Base-by-base conservation (phyloP, 1,139 yeast genomes). In the Kodamaea derodonti region DNA sequence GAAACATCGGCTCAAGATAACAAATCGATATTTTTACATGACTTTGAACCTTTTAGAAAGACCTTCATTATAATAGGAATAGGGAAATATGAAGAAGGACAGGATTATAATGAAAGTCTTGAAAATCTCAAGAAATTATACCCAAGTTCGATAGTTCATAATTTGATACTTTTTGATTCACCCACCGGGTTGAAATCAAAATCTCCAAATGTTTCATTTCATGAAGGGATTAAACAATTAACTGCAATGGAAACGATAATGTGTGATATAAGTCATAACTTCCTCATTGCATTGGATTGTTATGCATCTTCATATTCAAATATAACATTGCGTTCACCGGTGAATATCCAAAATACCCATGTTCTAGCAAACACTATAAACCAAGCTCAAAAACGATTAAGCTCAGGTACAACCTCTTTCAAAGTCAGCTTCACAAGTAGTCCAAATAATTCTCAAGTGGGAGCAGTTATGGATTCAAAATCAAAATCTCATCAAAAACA, bases 41-140 rank as follows among this genome's bases (percentile, higher is more conserved):
- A 90, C 56, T 79, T 90, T 45, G 97, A 92, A 56, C 95, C 96
- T 1, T 86, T 73, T 56, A 62, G 97, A 34, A 87, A 87, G 54
- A 74, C 80, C 0, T 80, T 83, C 43, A 67, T 81, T 4, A 72
- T 84, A 1, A 51, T 90, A 24, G 96, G 94, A 0, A 48, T 84
- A 15, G 75, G 79, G 1, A 60, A 64, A 26, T 77, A 71, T 53
- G 47, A 56, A 3, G 56, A 62, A 15, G 50, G 47, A 2, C 52
- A 62, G 5, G 47, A 45, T 11, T 43, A 62, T 11, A 54, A 54
- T 8, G 7, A 6, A 11, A 27, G 45, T 72, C 17, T 25, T 27
- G 46, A 47, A 2, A 51, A 55, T 14, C 53, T 67, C 34, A 50
- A 48, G 25, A 51, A 47, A 16, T 28, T 52, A 20, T 78, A 75